Percentiles rank a stretch among this genome's conserved stretches.
phyloP scores from a whole-genome alignment of 768 basidiomycete species.

The Dendrothele bispora region DNA sequence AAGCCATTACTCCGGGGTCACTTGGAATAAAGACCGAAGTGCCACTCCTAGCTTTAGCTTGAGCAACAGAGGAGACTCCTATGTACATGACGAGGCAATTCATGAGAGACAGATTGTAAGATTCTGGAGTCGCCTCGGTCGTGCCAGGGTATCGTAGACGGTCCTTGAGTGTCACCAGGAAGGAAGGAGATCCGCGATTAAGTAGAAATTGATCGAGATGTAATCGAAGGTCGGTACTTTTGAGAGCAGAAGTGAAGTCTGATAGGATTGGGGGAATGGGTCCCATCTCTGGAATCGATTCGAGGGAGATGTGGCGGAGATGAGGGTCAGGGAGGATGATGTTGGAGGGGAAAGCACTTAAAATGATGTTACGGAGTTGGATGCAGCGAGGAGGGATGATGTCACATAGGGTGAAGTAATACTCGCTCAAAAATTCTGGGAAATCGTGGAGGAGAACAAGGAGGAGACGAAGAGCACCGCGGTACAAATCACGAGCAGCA shows the following conservation, averaged over 20 bases:
- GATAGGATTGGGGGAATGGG: constrained; percentile 88
- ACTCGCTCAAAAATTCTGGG: constrained; percentile 96
- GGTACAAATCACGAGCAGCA: constrained; percentile 84
- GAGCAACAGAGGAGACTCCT: constrained; percentile 89
- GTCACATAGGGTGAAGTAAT: constrained; percentile 95
- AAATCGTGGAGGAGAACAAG: constrained; percentile 97
- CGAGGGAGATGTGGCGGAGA: constrained; percentile 71
- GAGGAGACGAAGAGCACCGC: constrained; percentile 85
- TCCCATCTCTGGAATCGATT: constrained; percentile 85
- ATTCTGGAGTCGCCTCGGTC: constrained; percentile 49
- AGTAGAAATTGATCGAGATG: constrained; percentile 87
- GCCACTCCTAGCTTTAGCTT: constrained; percentile 84
- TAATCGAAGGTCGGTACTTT: constrained; percentile 74
- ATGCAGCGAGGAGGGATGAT: constrained; percentile 90
- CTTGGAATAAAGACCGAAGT: constrained; percentile 77
- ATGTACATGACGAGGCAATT: constrained; percentile 96
- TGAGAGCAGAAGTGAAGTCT: constrained; percentile 85
- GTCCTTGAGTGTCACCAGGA: constrained; percentile 77
- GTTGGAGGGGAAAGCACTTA: constrained; percentile 89
- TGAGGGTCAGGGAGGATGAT: constrained; percentile 85
- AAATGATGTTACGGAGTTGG: constrained; percentile 94
- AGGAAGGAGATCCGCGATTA: constrained; percentile 68
- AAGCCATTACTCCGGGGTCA: constrained; percentile 81
- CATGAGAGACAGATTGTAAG: constrained; percentile 86
- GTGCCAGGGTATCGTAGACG: constrained; percentile 56